Evolutionary conservation across 2,329 filamentous ascomycete species (phyloP).

Genomic region (Aureobasidium pullulans): DNA sequence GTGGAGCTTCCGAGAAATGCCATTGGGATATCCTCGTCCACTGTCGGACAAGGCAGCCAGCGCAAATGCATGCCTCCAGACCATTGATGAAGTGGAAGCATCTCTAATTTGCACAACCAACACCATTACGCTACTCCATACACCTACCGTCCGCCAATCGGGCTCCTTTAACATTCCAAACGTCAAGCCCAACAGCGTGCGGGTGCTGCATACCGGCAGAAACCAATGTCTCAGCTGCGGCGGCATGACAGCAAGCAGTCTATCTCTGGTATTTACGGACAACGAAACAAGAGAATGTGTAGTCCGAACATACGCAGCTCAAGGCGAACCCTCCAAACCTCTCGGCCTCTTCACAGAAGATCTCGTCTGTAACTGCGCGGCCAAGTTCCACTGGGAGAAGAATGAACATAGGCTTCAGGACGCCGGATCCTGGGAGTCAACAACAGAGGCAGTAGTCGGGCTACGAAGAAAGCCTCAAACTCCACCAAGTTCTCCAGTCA

Average conservation of each 20-base stretch:
- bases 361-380: constrained; percentile 26
- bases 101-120: constrained; percentile 5
- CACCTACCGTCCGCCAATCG: constrained; percentile 2
- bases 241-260: constrained; percentile 40
- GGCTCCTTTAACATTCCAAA: constrained; percentile 47
- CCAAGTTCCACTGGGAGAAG: constrained; percentile 39
- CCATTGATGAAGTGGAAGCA: constrained; percentile 5
- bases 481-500: constrained; percentile 19
- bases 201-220: constrained; percentile 47
- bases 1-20: constrained; percentile 7
- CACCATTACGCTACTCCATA: constrained; percentile 3
- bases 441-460: constrained; percentile 55
- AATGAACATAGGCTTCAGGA: constrained; percentile 49
- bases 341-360: constrained; percentile 46
- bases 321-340: constrained; percentile 43
- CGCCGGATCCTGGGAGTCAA: constrained; percentile 58
- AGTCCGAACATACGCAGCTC: constrained; percentile 55
- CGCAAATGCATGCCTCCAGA: not conserved
- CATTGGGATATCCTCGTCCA: not conserved
- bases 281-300: constrained; percentile 55
- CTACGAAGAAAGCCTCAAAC: constrained; percentile 36
- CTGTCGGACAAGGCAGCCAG: not conserved
- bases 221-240: not conserved
- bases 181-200: constrained; percentile 52
- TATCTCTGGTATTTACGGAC: constrained; percentile 59